Conservation (phyloP, 352 stramenopile genomes). For the Pythium phragmitis region DNA sequence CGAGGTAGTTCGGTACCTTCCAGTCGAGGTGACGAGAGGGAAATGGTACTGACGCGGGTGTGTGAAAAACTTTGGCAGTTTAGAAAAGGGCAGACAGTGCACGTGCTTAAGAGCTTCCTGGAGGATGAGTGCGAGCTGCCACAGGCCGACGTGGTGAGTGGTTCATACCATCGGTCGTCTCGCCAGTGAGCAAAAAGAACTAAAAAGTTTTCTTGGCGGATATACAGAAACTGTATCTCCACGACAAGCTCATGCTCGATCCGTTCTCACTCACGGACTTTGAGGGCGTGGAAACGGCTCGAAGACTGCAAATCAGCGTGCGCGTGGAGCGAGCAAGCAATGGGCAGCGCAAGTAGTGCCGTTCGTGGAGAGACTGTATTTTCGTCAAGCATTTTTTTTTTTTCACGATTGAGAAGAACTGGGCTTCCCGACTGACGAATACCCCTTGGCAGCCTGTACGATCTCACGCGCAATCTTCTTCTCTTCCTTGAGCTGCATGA, state of each 20-base stretch:
- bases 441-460: conserved; percentile 69
- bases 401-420: conserved; percentile 2
- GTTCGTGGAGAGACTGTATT: not conserved
- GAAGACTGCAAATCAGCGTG: conserved; percentile 45
- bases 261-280: conserved; percentile 71
- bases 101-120: conserved; percentile 59
- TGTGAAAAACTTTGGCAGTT: conserved; percentile 33
- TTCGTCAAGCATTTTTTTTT: not conserved
- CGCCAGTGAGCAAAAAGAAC: not conserved
- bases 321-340: conserved; percentile 10
- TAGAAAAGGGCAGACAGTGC: conserved; percentile 64
- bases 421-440: conserved; percentile 42
- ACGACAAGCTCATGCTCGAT: conserved; percentile 45
- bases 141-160: conserved; percentile 35
- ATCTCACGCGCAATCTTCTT: conserved; percentile 87
- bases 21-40: not conserved
- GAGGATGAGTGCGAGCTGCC: conserved; percentile 51
- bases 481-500: conserved; percentile 88
- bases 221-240: conserved; percentile 39
- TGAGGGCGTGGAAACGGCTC: conserved; percentile 33
- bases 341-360: conserved; percentile 25
- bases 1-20: conserved; percentile 20
- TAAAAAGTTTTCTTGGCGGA: not conserved
- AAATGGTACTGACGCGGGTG: not conserved
- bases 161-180: not conserved